These are phyloP conservation scores for Pythium sukuiense DNA, from an alignment of 352 stramenopile species.

Conservation along the genomic window DNA sequence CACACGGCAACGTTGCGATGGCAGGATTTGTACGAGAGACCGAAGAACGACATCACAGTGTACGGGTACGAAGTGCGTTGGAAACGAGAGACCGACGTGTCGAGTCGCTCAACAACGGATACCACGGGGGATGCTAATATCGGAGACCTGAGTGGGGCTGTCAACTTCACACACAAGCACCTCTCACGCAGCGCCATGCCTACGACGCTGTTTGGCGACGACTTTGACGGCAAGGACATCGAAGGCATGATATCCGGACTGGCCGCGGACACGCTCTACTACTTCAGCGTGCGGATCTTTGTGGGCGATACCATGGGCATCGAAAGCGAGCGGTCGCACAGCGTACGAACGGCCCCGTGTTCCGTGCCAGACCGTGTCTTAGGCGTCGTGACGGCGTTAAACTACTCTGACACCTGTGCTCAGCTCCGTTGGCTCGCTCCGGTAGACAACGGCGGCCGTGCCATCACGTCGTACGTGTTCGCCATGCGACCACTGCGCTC, in stretches of 20 bases:
- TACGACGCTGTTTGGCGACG: constrained; percentile 68
- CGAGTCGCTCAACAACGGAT: background rate
- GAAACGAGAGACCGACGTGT: constrained; percentile 27
- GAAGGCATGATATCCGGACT: constrained; percentile 54
- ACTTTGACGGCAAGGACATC: constrained; percentile 80
- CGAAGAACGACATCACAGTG: constrained; percentile 58
- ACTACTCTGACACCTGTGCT: constrained; percentile 32
- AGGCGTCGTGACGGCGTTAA: constrained; percentile 33
- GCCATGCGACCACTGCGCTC: constrained; percentile 21
- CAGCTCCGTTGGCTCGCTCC: constrained; percentile 58
- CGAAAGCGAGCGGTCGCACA: constrained; percentile 49
- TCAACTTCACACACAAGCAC: constrained; percentile 58
- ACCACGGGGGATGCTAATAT: background rate
- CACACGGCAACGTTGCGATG: constrained; percentile 53
- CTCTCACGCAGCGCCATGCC: constrained; percentile 61
- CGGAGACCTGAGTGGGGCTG: constrained; percentile 10
- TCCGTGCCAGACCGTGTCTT: constrained; percentile 38
- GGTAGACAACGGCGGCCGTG: constrained; percentile 52
- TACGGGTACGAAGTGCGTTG: constrained; percentile 74
- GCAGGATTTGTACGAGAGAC: constrained; percentile 72
- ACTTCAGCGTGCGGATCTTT: constrained; percentile 68
- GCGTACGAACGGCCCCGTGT: constrained; percentile 42
- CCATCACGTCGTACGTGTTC: constrained; percentile 48
- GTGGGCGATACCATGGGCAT: constrained; percentile 55
- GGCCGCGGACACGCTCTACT: constrained; percentile 58